Percentiles rank a stretch among this genome's conserved stretches.
These are phyloP conservation scores for Candida piceae DNA, from an alignment of 805 yeast genomes.

Conservation along the genomic window DNA sequence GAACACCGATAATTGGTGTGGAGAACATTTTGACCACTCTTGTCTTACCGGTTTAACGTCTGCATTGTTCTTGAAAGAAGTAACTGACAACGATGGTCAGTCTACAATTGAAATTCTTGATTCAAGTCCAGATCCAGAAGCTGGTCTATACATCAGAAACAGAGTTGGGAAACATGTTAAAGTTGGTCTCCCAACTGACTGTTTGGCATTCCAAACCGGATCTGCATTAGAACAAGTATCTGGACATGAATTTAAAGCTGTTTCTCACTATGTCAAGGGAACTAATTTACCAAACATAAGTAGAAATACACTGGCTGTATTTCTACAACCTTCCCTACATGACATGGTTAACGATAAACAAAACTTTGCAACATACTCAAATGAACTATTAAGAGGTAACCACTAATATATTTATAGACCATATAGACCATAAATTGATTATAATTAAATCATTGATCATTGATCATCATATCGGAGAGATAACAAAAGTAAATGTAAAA, in stretches of 20 bases:
- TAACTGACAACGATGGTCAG: too few relatives aligned
- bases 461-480: too few relatives aligned
- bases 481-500: too few relatives aligned
- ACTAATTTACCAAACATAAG: conserved; percentile 32
- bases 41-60: conserved; percentile 56
- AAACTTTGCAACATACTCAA: conserved; percentile 46
- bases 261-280: conserved; percentile 52
- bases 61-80: conserved; percentile 44
- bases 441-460: too few relatives aligned
- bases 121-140: conserved; percentile 37
- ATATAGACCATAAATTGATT: too few relatives aligned
- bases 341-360: conserved; percentile 40
- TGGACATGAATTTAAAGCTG: conserved; percentile 46
- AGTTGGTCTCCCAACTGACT: conserved; percentile 49
- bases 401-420: too few relatives aligned
- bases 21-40: conserved; percentile 57
- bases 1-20: conserved; percentile 48
- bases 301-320: conserved; percentile 56
- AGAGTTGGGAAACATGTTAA: conserved; percentile 40
- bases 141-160: conserved; percentile 48
- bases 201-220: conserved; percentile 60
- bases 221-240: conserved; percentile 49
- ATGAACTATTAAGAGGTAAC: conserved; percentile 35
- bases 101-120: conserved; percentile 20
- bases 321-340: conserved; percentile 54